A percentile compares a stretch with the other conserved stretches of the same genome.
Evolutionary conservation across 2,329 filamentous ascomycete genomes (phyloP).

Genomic region (Curvularia sp.): DNA sequence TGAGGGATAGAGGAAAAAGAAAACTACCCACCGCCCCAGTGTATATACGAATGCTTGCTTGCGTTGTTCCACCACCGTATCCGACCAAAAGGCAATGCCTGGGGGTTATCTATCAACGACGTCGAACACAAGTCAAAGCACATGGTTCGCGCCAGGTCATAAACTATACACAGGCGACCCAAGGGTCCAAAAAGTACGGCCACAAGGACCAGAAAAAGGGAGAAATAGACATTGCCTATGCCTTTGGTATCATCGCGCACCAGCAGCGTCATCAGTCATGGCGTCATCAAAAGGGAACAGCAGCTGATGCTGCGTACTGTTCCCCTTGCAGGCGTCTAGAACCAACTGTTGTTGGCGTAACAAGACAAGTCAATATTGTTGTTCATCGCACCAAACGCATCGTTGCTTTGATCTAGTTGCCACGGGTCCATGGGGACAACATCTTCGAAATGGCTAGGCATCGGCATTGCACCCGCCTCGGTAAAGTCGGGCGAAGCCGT

Average conservation of each 20-base stretch:
- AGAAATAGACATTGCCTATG: slow-evolving; percentile 33
- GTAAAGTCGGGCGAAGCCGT: slow-evolving; percentile 33
- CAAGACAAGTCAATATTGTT: slow-evolving; percentile 35
- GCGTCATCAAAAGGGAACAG: slow-evolving; percentile 39
- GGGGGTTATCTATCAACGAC: slow-evolving; percentile 32
- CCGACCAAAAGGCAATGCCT: slow-evolving; percentile 15
- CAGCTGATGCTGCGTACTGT: slow-evolving; percentile 18
- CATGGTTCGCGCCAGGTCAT: slow-evolving; percentile 35
- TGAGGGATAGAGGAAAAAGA: background rate
- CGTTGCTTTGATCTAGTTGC: slow-evolving; percentile 40
- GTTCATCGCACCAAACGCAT: slow-evolving; percentile 34
- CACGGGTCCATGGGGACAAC: slow-evolving; percentile 40
- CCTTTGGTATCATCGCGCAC: slow-evolving; percentile 35
- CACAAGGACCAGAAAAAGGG: slow-evolving; percentile 25
- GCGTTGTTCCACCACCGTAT: slow-evolving; percentile 16
- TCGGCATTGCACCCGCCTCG: slow-evolving; percentile 43
- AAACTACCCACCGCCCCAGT: slow-evolving; percentile 23
- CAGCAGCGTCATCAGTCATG: slow-evolving; percentile 51
- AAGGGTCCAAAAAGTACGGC: slow-evolving; percentile 34
- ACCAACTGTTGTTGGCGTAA: slow-evolving; percentile 41
- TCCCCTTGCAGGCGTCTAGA: slow-evolving; percentile 39
- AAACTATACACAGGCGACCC: slow-evolving; percentile 49
- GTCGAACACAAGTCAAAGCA: slow-evolving; percentile 28
- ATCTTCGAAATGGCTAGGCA: slow-evolving; percentile 44
- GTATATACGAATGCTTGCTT: slow-evolving; percentile 31